A percentile compares a stretch with the other conserved stretches of the same genome.
These are phyloP conservation scores for Microcyclospora pomicola DNA, from an alignment of 2,329 filamentous ascomycete genomes.

Conservation along the genomic window DNA sequence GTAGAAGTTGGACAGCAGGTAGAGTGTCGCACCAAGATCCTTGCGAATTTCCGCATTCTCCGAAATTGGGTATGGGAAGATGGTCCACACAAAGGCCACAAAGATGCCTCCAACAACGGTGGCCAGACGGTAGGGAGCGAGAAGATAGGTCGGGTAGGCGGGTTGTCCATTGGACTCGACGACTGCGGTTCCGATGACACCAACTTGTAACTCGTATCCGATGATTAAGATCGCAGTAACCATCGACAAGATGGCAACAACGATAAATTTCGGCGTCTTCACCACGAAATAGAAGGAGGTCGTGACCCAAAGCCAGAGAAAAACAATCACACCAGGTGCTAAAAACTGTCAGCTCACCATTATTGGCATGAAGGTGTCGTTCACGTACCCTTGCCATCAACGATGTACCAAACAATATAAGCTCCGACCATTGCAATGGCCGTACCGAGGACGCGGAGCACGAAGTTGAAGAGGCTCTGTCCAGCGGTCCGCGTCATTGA, in stretches of 20 bases:
- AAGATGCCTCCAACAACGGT: constrained; percentile 51
- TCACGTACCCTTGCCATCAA: constrained; percentile 34
- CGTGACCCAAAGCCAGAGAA: constrained; percentile 52
- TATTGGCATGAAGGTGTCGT: constrained; percentile 46
- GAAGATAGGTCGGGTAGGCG: constrained; percentile 53
- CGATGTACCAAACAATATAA: constrained; percentile 62
- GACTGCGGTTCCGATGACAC: constrained; percentile 45
- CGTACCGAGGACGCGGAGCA: constrained; percentile 53
- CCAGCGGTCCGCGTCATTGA: constrained; percentile 57
- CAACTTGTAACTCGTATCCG: constrained; percentile 48
- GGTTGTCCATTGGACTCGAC: constrained; percentile 50
- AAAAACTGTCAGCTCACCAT: constrained; percentile 13
- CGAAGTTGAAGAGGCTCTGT: constrained; percentile 53
- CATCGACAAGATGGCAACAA: constrained; percentile 48
- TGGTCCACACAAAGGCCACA: constrained; percentile 63
- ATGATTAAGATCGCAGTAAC: constrained; percentile 38
- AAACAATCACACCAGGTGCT: constrained; percentile 47
- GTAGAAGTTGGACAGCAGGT: constrained; percentile 62
- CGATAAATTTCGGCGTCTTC: constrained; percentile 51
- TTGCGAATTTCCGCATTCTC: constrained; percentile 56
- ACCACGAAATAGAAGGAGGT: constrained; percentile 55
- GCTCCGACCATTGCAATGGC: constrained; percentile 52
- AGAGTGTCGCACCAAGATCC: constrained; percentile 54
- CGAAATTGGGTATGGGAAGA: constrained; percentile 59
- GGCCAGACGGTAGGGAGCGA: constrained; percentile 59